These are phyloP conservation scores for Amanita pseudoporphyria DNA, from an alignment of 768 basidiomycete genomes.

Conservation along the genomic window DNA sequence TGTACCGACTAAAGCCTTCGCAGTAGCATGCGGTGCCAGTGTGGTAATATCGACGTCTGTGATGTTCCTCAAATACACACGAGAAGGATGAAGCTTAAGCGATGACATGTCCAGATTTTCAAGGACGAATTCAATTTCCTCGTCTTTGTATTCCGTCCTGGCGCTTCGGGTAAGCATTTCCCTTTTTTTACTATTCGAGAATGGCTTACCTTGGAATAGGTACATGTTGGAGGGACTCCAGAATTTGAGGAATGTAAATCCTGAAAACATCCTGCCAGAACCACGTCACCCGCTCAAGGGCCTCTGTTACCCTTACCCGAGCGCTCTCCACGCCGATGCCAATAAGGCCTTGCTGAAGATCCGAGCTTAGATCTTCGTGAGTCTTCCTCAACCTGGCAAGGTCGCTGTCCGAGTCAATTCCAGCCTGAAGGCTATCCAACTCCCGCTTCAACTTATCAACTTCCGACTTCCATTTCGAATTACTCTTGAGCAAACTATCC, in stretches of 20 bases:
- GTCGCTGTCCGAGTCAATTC: constrained; percentile 40
- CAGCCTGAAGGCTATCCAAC: constrained; percentile 32
- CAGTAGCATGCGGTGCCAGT: constrained; percentile 24
- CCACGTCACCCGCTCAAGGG: constrained; percentile 58
- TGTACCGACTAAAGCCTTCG: constrained; percentile 46
- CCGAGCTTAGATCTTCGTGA: constrained; percentile 35
- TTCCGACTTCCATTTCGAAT: constrained; percentile 45
- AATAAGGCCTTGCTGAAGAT: constrained; percentile 34
- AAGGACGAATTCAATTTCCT: constrained; percentile 61
- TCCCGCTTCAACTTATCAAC: constrained; percentile 37
- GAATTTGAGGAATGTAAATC: constrained; percentile 58
- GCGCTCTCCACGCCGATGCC: constrained; percentile 24
- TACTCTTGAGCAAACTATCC: constrained; percentile 35
- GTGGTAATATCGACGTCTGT: constrained; percentile 43
- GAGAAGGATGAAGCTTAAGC: constrained; percentile 57
- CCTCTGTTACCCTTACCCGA: constrained; percentile 36
- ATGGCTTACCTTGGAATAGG: constrained; percentile 56
- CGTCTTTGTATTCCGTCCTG: constrained; percentile 66
- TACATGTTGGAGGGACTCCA: constrained; percentile 44
- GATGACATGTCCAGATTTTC: constrained; percentile 67
- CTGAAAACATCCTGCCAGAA: constrained; percentile 78
- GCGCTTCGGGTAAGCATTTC: background rate
- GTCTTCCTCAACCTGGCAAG: constrained; percentile 36
- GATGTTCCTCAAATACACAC: constrained; percentile 64
- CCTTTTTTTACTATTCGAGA: background rate